Evolutionary conservation across 1,284 basidiomycete genomes (phyloP).

Genomic region (Apiotrichum mycotoxinovorans): DNA sequence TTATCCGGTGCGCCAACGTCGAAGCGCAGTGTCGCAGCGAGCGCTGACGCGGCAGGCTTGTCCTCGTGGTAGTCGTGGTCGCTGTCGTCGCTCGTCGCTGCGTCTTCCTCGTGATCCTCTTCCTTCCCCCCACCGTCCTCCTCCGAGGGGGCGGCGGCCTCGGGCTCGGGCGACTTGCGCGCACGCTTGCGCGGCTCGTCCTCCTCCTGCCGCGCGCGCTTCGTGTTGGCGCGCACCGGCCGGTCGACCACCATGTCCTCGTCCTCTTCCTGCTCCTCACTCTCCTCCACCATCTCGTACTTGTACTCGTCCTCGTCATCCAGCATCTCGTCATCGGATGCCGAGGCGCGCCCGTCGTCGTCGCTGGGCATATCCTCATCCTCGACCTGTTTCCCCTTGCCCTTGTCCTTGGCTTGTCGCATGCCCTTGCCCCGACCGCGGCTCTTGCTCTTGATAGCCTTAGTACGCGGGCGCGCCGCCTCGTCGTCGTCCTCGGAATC

Average conservation of each 20-base stretch:
- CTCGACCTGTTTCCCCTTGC: neutral
- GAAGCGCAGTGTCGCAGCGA: neutral
- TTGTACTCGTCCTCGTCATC: neutral
- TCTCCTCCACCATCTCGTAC: constrained; percentile 5
- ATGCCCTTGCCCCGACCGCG: too few species aligned
- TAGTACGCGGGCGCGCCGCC: neutral
- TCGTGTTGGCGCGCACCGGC: neutral
- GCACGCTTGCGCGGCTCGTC: constrained; percentile 14
- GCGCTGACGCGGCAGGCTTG: neutral
- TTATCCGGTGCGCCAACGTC: constrained; percentile 8
- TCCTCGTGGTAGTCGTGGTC: neutral
- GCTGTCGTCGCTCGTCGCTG: neutral
- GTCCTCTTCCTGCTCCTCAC: constrained; percentile 12
- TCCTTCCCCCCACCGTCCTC: neutral
- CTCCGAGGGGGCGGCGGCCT: neutral
- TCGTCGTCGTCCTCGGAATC: neutral
- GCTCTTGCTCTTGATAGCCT: too few species aligned
- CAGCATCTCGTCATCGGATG: neutral
- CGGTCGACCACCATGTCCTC: constrained; percentile 6
- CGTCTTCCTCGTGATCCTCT: constrained; percentile 2
- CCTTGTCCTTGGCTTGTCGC: neutral
- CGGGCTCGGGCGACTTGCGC: constrained; percentile 6
- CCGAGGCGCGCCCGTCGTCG: constrained; percentile 6
- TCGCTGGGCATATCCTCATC: constrained; percentile 2
- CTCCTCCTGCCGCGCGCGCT: constrained; percentile 10